Percentiles rank a stretch among this genome's conserved stretches.
Evolutionary conservation across 2,329 filamentous ascomycete species (phyloP).

Genomic region (Alternaria sp.): DNA sequence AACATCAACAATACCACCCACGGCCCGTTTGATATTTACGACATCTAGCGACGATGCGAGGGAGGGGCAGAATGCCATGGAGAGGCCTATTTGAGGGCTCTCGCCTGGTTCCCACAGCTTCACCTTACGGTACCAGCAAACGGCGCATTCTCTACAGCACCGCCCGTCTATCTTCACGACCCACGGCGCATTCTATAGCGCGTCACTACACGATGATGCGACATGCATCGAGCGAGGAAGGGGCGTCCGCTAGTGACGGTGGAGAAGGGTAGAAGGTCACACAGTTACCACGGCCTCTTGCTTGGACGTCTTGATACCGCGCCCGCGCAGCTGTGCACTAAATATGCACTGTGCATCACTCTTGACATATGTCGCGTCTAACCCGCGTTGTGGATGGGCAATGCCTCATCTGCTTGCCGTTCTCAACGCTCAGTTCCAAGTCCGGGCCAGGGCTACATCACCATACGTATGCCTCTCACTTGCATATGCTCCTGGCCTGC

Average conservation of each 20-base stretch:
- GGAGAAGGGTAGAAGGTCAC: slow-evolving; percentile 1
- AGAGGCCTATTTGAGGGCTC: background rate
- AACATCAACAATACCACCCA: background rate
- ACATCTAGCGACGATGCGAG: slow-evolving; percentile 11
- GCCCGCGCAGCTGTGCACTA: slow-evolving; percentile 8
- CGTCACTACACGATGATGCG: background rate
- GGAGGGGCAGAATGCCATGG: slow-evolving; percentile 11
- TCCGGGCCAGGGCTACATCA: slow-evolving; percentile 5
- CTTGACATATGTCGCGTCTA: slow-evolving; percentile 13
- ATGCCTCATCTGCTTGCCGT: background rate
- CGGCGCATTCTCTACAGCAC: background rate
- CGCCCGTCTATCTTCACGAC: slow-evolving; percentile 4
- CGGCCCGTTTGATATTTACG: background rate
- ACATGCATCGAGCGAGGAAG: slow-evolving; percentile 1
- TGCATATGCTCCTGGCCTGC: slow-evolving; percentile 1
- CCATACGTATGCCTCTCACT: background rate
- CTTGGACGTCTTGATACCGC: slow-evolving; percentile 1
- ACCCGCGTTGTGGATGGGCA: slow-evolving; percentile 5
- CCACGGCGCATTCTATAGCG: background rate
- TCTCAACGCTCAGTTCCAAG: background rate
- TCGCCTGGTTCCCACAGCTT: slow-evolving; percentile 10
- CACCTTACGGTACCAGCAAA: slow-evolving; percentile 5
- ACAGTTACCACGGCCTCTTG: slow-evolving; percentile 3
- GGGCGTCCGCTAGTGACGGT: background rate
- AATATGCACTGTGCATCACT: slow-evolving; percentile 5